Evolutionary conservation across 2,329 filamentous ascomycete species (phyloP), one percentile per base, ranked within the genome.

Genomic region (Fusarium subglutinans): DNA sequence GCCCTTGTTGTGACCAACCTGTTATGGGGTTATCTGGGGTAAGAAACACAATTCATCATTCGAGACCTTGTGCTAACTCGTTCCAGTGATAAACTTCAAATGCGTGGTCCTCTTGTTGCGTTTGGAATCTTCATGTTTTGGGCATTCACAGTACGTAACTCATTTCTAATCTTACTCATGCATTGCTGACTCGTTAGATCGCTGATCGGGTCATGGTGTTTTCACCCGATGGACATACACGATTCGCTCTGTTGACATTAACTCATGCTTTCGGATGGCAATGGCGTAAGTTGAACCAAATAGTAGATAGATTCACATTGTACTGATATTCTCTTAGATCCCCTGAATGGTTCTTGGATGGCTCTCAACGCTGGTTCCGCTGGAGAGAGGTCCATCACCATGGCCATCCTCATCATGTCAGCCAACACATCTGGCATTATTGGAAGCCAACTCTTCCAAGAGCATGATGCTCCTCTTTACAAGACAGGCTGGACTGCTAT

Each of bases 361-460:
- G 72, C 80, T 5, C 72, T 80, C 13, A 81, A 81, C 43, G 66
- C 76, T 30, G 75, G 73, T 17, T 75, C 71, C 8, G 76, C 79
- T 6, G 79, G 78, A 22, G 80, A 81, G 26, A 68, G 80, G 9
- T 81, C 78, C 6, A 77, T 81, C 43, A 80, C 77, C 15, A 80
- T 82, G 78, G 79, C 80, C 43, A 76, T 81, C 22, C 71, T 80
- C 37, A 80, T 82, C 61, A 80, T 82, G 80, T 75, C 79, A 4
- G 79, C 78, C 35, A 81, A 82, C 55, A 75, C 76, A 24, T 77
- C 79, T 12, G 79, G 78, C 6, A 77, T 81, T 20, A 73, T 80
- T 22, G 80, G 79, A 22, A 77, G 77, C 20, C 78, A 81, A 56
- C 55, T 81, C 15, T 81, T 81, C 65, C 77, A 79, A 47, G 63